These are phyloP conservation scores for Salix koriyanagi DNA, from an alignment of 345 rosid species.

Conservation along the genomic window DNA sequence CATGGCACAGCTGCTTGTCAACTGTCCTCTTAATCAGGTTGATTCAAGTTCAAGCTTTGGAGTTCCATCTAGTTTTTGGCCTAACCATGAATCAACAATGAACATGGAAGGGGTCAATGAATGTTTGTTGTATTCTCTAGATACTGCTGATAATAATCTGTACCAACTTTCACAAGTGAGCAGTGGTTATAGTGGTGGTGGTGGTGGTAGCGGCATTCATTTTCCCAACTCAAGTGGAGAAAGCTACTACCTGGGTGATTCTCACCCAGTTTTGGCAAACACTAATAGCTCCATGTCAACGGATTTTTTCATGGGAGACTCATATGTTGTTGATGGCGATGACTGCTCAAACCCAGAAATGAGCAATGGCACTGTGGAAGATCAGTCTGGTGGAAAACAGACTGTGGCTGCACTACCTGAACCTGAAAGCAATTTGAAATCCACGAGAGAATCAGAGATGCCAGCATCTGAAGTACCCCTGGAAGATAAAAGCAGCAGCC, in stretches of 20 bases:
- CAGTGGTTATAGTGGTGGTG: conserved; percentile 25
- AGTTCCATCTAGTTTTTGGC: conserved; percentile 31
- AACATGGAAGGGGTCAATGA: conserved; percentile 13
- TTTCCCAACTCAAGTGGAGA: conserved; percentile 28
- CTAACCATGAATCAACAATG: conserved; percentile 36
- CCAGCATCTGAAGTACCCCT: conserved; percentile 22
- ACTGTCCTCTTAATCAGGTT: conserved; percentile 21
- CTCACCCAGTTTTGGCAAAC: conserved; percentile 25
- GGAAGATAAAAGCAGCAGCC: conserved; percentile 29
- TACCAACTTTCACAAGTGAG: conserved; percentile 35
- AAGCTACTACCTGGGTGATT: conserved; percentile 30
- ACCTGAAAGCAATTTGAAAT: conserved; percentile 17
- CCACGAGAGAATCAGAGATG: conserved; percentile 20
- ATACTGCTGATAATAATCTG: conserved; percentile 7
- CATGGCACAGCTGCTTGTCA: conserved; percentile 58
- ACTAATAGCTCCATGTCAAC: conserved; percentile 29
- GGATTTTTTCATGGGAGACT: conserved; percentile 43
- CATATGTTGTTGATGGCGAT: conserved; percentile 40
- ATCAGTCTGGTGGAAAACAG: conserved; percentile 19
- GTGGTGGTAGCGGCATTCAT: conserved; percentile 19
- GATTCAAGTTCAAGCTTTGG: conserved; percentile 18
- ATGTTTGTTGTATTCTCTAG: conserved; percentile 15
- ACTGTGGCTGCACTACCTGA: conserved; percentile 23
- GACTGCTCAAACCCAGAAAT: conserved; percentile 30
- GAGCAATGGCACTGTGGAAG: conserved; percentile 34